Evolutionary conservation across 371 early-diverging fungal species (phyloP), one percentile per base, ranked within the genome.

Genomic region (Mortierella sp.): DNA sequence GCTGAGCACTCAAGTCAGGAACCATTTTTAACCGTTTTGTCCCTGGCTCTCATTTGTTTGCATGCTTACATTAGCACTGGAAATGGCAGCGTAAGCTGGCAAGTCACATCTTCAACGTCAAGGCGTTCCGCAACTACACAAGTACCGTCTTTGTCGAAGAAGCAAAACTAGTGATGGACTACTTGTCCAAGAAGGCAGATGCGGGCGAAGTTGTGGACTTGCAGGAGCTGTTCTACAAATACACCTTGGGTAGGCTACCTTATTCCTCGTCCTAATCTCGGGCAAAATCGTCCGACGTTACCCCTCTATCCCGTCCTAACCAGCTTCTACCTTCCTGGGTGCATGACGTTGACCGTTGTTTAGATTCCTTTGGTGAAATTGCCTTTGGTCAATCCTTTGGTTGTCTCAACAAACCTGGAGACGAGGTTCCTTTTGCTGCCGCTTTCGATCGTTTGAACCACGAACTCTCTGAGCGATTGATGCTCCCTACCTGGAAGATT

Each of bases 71-170:
- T 18, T 48, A 88, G 63, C 60, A 81, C 2, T 90, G 91, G 91
- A 81, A 80, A 38, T 83, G 79, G 53, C 90, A 90, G 49, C 73
- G 93, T 19, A 91, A 91, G 71, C 76, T 85, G 0, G 85, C 88
- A 2, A 78, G 81, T 41, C 76, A 83, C 41, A 82, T 87, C 42
- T 87, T 87, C 43, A 83, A 81, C 28, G 83, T 82, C 72, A 82
- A 82, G 55, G 85, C 85, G 13, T 86, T 86, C 78, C 78, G 86
- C 7, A 81, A 84, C 28, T 82, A 82, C 49, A 83, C 84, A 34
- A 80, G 80, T 64, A 39, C 54, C 19, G 71, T 58, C 27, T 71
- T 65, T 28, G 46, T 53, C n/a, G 50, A 23, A 5, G 58, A 66
- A 16, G 57, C 39, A 0, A 24, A 65, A 26, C 18, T 50, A 13